Percentiles rank a stretch among this genome's conserved stretches.
These are phyloP conservation scores for Agaricales sp. DNA, from an alignment of 1,284 basidiomycete species.

Conservation along the genomic window DNA sequence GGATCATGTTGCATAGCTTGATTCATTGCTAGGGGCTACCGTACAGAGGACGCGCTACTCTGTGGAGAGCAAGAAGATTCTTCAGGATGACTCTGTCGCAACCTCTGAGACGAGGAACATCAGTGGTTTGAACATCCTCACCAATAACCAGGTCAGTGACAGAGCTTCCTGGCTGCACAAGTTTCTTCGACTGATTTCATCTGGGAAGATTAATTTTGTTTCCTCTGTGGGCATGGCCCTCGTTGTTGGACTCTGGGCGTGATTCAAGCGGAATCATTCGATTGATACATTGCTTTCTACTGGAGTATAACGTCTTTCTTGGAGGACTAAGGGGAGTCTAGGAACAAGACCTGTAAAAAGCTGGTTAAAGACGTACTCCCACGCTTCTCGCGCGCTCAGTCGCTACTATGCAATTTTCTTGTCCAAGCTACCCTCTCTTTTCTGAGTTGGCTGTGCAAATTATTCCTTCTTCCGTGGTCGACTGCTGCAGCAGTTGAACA, in stretches of 20 bases:
- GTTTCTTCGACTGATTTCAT: not conserved
- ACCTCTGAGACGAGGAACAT: constrained; percentile 38
- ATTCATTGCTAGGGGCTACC: constrained; percentile 83
- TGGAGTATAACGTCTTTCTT: no score
- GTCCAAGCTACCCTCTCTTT: no score
- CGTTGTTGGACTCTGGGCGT: not conserved
- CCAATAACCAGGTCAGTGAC: constrained; percentile 66
- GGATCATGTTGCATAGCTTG: constrained; percentile 37
- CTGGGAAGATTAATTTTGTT: not conserved
- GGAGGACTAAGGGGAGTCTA: no score
- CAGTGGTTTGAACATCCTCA: constrained; percentile 63
- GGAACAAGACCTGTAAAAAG: no score
- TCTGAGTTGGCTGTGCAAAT: no score
- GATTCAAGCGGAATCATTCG: no score
- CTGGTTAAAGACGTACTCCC: no score
- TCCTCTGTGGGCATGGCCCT: not conserved
- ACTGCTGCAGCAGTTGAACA: no score
- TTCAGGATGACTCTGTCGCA: constrained; percentile 42
- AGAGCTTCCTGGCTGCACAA: constrained; percentile 1
- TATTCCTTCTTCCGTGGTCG: no score
- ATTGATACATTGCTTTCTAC: no score
- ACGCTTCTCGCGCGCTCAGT: no score
- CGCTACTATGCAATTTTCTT: no score
- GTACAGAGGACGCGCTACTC: constrained; percentile 79
- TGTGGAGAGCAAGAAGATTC: constrained; percentile 46